Percentiles rank a stretch among this genome's conserved stretches.
Evolutionary conservation across 2,329 filamentous ascomycete genomes (phyloP).

Genomic region (Albifimbria verrucaria): DNA sequence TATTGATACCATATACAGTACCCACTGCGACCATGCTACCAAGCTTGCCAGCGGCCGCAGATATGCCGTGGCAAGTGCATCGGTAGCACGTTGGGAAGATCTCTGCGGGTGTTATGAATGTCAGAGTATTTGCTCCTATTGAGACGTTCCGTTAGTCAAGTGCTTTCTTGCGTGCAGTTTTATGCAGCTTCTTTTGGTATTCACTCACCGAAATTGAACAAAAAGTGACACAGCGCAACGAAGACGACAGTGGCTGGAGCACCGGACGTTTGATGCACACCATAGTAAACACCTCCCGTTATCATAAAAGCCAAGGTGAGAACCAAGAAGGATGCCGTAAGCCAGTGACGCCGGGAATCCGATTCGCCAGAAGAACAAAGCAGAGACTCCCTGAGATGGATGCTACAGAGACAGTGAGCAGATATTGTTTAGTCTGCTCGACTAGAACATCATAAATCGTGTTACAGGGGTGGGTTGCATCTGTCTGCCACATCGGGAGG

Average conservation of each 20-base stretch:
- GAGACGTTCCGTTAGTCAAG: no score
- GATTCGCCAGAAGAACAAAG: slow-evolving; percentile 46
- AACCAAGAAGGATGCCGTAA: slow-evolving; percentile 46
- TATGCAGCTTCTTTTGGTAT: background rate
- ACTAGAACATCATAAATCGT: slow-evolving; percentile 50
- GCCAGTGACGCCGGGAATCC: slow-evolving; percentile 46
- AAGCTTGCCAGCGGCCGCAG: slow-evolving; percentile 57
- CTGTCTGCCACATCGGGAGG: slow-evolving; percentile 48
- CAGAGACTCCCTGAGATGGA: slow-evolving; percentile 48
- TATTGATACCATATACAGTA: slow-evolving; percentile 48
- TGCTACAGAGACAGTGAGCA: slow-evolving; percentile 48
- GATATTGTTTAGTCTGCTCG: slow-evolving; percentile 50
- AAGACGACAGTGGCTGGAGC: slow-evolving; percentile 46
- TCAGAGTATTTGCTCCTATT: slow-evolving; percentile 56
- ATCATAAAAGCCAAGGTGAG: slow-evolving; percentile 44
- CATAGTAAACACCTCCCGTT: slow-evolving; percentile 48
- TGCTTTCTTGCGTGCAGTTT: slow-evolving; percentile 6
- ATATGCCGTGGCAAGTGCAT: slow-evolving; percentile 60
- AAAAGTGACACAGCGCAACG: slow-evolving; percentile 50
- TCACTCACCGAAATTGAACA: slow-evolving; percentile 52
- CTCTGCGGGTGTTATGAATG: slow-evolving; percentile 62
- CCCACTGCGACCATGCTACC: slow-evolving; percentile 52
- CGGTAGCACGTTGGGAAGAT: slow-evolving; percentile 63
- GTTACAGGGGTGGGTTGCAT: slow-evolving; percentile 44
- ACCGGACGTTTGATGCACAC: slow-evolving; percentile 36